Conservation (phyloP, 371 early-diverging fungal genomes). For the Mortierella sp. region DNA sequence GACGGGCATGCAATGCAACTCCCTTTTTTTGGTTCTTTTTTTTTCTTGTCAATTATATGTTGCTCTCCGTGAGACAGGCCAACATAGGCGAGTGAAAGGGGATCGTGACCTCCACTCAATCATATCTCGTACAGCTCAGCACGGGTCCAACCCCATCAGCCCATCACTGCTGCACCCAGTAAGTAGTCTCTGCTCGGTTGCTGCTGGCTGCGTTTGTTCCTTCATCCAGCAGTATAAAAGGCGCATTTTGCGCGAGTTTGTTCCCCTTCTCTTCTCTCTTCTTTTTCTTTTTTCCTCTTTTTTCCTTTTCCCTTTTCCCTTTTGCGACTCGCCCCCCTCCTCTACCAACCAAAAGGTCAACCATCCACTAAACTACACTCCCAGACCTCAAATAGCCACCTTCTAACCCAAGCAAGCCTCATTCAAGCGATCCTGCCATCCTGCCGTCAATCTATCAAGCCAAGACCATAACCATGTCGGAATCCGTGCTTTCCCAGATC, state of each 20-base stretch:
- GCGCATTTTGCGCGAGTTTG: slow-evolving; percentile 3
- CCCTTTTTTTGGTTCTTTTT: neutral
- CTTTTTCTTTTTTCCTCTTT: slow-evolving; percentile 17
- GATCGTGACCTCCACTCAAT: slow-evolving; percentile 1
- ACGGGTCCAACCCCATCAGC: neutral
- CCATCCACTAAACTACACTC: too few species aligned
- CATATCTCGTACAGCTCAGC: neutral
- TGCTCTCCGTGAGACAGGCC: too few species aligned
- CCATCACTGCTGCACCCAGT: slow-evolving; percentile 5
- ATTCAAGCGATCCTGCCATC: too few species aligned
- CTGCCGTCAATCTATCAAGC: slow-evolving; percentile 8
- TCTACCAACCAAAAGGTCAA: neutral
- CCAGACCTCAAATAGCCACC: slow-evolving; percentile 4
- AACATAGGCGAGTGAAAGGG: too few species aligned
- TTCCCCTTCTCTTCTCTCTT: slow-evolving; percentile 9
- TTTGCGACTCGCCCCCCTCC: slow-evolving; percentile 29
- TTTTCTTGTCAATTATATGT: too few species aligned
- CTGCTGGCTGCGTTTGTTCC: too few species aligned
- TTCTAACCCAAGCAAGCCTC: slow-evolving; percentile 1
- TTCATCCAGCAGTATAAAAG: slow-evolving; percentile 24
- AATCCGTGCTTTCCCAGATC: slow-evolving; percentile 49
- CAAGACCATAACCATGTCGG: slow-evolving; percentile 32
- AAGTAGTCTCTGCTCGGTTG: neutral
- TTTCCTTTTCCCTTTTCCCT: slow-evolving; percentile 32
- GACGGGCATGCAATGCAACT: too few species aligned